Evolutionary conservation across 2,329 filamentous ascomycete genomes (phyloP).

Genomic region (Cladosporium sp.): DNA sequence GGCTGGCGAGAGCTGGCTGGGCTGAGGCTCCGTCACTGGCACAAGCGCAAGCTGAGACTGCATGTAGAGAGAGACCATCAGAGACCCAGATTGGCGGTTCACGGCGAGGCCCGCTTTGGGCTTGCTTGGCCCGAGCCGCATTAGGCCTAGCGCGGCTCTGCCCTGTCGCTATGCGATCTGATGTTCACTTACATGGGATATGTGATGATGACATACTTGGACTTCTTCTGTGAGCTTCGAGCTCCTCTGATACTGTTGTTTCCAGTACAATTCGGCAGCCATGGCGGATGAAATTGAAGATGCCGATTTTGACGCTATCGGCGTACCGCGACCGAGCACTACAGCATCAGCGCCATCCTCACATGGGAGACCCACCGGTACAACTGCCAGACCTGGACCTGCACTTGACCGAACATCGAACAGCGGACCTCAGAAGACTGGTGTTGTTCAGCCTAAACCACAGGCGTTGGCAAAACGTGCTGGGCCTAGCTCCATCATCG

Average conservation of each 20-base stretch:
- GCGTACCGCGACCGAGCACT: not conserved
- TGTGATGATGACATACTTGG: not conserved
- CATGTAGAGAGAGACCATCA: not conserved
- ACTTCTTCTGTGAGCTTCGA: too few relatives aligned
- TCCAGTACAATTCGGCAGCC: not conserved
- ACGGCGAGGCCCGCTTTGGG: not conserved
- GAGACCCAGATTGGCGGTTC: not conserved
- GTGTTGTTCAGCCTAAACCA: slow-evolving; percentile 68
- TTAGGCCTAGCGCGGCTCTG: not conserved
- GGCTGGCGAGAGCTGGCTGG: slow-evolving; percentile 1
- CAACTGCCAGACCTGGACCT: slow-evolving; percentile 33
- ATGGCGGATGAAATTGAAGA: slow-evolving; percentile 49
- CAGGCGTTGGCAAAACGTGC: slow-evolving; percentile 69
- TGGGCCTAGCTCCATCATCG: slow-evolving; percentile 74
- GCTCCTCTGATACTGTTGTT: too few relatives aligned
- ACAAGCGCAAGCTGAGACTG: not conserved
- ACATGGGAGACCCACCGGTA: slow-evolving; percentile 16
- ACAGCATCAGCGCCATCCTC: not conserved
- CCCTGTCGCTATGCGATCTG: not conserved
- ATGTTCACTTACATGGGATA: not conserved
- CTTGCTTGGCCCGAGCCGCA: too few relatives aligned
- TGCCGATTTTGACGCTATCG: slow-evolving; percentile 23
- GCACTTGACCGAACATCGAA: slow-evolving; percentile 31
- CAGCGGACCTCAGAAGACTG: slow-evolving; percentile 18
- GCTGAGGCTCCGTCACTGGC: too few relatives aligned